Evolutionary conservation across 2,329 filamentous ascomycete species (phyloP).

Genomic region (Fusarium anthophilum): DNA sequence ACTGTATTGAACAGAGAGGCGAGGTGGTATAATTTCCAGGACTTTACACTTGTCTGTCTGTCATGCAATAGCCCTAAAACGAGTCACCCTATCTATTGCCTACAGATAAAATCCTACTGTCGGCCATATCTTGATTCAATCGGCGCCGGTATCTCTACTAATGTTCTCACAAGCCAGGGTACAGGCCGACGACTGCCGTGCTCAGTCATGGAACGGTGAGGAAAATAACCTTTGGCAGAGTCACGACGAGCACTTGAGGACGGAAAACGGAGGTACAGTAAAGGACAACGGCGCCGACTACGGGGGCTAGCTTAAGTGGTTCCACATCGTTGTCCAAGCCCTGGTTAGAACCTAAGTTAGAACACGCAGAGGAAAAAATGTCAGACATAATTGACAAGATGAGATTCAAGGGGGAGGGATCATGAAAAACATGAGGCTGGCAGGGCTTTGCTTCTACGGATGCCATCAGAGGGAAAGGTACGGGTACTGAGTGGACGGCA

Average conservation of each 20-base stretch:
- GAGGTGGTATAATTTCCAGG: conserved; percentile 6
- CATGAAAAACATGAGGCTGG: neutral
- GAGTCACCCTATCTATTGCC: conserved; percentile 1
- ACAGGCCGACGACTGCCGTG: conserved; percentile 32
- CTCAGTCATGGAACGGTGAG: conserved; percentile 8
- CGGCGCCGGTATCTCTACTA: neutral
- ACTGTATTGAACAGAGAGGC: conserved; percentile 1
- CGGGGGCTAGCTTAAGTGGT: conserved; percentile 28
- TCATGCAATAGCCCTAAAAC: conserved; percentile 24
- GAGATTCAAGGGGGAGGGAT: conserved; percentile 12
- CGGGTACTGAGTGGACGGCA: conserved; percentile 16
- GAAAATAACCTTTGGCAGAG: neutral
- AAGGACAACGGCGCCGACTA: conserved; percentile 29
- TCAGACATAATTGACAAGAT: conserved; percentile 30
- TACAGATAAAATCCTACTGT: neutral
- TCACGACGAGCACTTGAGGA: neutral
- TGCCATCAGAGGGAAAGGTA: neutral
- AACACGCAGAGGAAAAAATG: conserved; percentile 21
- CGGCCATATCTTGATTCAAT: neutral
- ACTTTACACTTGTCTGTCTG: neutral
- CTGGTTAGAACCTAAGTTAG: neutral
- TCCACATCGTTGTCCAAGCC: conserved; percentile 14
- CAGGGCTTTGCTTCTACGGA: neutral
- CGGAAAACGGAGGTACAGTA: conserved; percentile 33
- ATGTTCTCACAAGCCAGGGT: neutral